Base-by-base conservation (phyloP, 192 early-diverging fungal genomes). In the Spizellomyces punctatus region DNA sequence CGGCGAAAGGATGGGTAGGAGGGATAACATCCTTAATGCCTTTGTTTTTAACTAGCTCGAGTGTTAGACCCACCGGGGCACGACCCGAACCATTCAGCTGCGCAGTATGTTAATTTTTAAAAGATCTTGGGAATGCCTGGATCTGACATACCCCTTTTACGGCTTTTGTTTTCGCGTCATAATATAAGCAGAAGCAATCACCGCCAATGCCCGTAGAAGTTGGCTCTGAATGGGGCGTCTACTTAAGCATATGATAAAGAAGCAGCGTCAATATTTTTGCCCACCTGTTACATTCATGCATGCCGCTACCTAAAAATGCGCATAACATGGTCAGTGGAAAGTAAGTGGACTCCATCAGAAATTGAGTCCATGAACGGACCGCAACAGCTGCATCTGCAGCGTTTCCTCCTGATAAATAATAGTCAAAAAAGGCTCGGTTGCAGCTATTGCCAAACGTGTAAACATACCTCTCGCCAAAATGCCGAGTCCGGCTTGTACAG, bases 171-270 rank as follows among this genome's bases (percentile, higher is more conserved):
- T 83, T 87, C 43, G 87, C 85, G 54, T 89, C 84, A 76, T 90
- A 94, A 71, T 84, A 94, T 10, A 94, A 81, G 66, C 89, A 91
- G 72, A 92, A 94, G 52, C 84, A 84, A 74, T 94, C 92, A 48
- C 92, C 92, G 43, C 92, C 92, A 43, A 92, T 86, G 16, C 92
- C 92, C 5, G 90, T 92, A 0, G 86, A 89, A 36, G 77, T 71
- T 10, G 92, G 92, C 79, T 90, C 87, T 65, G 71, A 58, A n/a
- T n/a, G 27, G 27, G 27, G 27, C 27, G 27, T 36, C 27, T 36
- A 36, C 0, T 36, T 36, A 36, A 3, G 1, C 27, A 36, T 36
- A 36, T 36, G 27, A 3, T 36, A 36, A 36, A 36, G 27, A 36
- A 36, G 27, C 27, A 36, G 3, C 27, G 3, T 36, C 27, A 36